These are phyloP conservation scores for Trichosporon ovoides DNA, from an alignment of 1,284 basidiomycete species.

Conservation along the genomic window DNA sequence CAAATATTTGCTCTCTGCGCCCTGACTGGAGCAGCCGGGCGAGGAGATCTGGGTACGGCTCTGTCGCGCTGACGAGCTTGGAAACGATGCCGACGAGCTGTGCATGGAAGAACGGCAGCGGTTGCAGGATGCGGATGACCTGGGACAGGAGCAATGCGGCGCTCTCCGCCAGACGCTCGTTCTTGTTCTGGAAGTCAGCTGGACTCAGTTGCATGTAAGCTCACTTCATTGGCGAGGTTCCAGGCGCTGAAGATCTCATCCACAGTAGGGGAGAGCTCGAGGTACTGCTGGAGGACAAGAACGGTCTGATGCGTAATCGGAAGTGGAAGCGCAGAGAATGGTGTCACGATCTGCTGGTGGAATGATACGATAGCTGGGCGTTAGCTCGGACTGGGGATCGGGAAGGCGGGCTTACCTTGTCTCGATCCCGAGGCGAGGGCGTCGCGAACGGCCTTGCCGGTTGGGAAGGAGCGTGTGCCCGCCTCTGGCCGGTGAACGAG, in stretches of 20 bases:
- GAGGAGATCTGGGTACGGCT: conserved; percentile 41
- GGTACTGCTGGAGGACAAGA: conserved; percentile 48
- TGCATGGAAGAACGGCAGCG: conserved; percentile 48
- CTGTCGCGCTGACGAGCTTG: conserved; percentile 36
- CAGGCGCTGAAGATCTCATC: conserved; percentile 48
- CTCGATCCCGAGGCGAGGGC: conserved; percentile 35
- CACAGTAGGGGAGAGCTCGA: conserved; percentile 42
- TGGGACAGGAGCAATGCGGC: conserved; percentile 39
- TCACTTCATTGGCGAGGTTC: conserved; percentile 43
- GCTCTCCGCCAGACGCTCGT: conserved; percentile 36
- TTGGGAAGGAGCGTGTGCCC: conserved; percentile 36
- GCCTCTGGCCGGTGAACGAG: conserved; percentile 26
- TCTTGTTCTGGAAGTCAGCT: conserved; percentile 28
- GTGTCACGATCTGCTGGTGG: conserved; percentile 46
- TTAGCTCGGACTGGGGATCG: conserved; percentile 1
- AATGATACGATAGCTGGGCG: conserved; percentile 43
- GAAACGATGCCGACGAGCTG: conserved; percentile 40
- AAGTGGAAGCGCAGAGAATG: conserved; percentile 39
- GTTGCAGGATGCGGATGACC: conserved; percentile 42
- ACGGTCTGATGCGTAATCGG: conserved; percentile 44
- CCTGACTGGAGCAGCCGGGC: conserved; percentile 39
- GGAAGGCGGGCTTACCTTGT: conserved; percentile 35
- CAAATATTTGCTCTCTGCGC: conserved; percentile 42
- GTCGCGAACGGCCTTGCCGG: conserved; percentile 41
- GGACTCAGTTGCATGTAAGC: conserved; percentile 5